Conservation (phyloP, 495 filamentous ascomycete genomes). For the Trichocladium antarcticum region DNA sequence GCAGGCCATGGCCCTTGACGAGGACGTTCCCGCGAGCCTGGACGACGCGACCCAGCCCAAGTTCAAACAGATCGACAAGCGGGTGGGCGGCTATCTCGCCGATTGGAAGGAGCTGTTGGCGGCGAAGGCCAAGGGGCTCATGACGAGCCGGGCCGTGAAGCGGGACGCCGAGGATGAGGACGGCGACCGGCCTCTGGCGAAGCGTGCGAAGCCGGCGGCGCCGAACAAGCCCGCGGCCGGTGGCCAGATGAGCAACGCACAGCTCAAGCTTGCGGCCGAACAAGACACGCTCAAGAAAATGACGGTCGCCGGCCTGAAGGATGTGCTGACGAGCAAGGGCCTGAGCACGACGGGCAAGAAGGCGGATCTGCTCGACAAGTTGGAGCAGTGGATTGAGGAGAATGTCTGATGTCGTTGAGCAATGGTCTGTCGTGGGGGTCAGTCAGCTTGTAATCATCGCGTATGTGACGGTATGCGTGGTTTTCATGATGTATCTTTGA, state of each 20-base stretch:
- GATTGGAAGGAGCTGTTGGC: conserved; percentile 61
- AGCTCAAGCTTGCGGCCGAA: conserved; percentile 48
- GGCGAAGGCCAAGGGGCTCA: conserved; percentile 36
- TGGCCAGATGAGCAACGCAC: conserved; percentile 38
- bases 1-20: conserved; percentile 83
- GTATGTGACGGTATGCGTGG: no score
- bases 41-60: conserved; percentile 82
- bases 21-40: conserved; percentile 69
- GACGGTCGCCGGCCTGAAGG: conserved; percentile 59
- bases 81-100: conserved; percentile 63
- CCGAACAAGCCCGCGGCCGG: conserved; percentile 12
- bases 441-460: no score
- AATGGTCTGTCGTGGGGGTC: no score
- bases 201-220: conserved; percentile 28
- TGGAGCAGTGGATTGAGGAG: conserved; percentile 66
- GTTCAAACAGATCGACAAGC: conserved; percentile 69
- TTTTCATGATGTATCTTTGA: no score
- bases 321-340: conserved; percentile 51
- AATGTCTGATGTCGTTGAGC: conserved; percentile 23
- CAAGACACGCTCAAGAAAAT: conserved; percentile 56
- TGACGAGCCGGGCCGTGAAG: conserved; percentile 30
- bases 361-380: conserved; percentile 61
- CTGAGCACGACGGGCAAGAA: conserved; percentile 60
- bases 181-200: conserved; percentile 31
- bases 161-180: conserved; percentile 32